phyloP scores from a whole-genome alignment of 257 asterid genomes.

The Fraxinus excelsior region DNA sequence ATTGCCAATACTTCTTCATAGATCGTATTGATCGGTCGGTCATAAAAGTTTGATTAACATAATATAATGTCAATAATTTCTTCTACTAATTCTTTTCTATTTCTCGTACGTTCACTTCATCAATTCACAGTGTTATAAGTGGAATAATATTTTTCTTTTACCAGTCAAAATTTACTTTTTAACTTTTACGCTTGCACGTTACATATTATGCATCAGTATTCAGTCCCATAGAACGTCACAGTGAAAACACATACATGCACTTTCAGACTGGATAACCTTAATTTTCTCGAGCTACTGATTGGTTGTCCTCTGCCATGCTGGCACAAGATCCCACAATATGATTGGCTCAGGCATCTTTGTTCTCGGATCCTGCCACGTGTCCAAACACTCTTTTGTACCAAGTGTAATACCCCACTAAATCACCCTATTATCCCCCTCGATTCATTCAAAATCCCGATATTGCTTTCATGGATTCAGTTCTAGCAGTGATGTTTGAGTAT shows the following conservation, averaged over 20 bases:
- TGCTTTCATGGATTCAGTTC: conserved; percentile 41
- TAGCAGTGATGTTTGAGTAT: conserved; percentile 15
- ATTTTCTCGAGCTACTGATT: conserved; percentile 77
- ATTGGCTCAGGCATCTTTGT: conserved; percentile 47
- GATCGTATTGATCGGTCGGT: too few species aligned
- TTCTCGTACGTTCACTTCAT: too few species aligned
- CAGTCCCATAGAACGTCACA: conserved; percentile 31
- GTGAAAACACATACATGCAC: conserved; percentile 43
- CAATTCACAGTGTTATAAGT: conserved; percentile 14
- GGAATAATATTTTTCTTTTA: conserved; percentile 13
- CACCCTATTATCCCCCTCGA: conserved; percentile 62
- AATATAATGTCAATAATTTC: too few species aligned
- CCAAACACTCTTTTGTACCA: conserved; percentile 30
- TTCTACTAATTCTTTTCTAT: too few species aligned
- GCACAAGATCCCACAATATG: conserved; percentile 74
- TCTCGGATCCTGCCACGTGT: conserved; percentile 35
- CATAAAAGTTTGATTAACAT: too few species aligned
- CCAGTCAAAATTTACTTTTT: neutral
- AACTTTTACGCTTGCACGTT: neutral
- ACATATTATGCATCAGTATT: neutral
- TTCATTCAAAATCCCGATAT: conserved; percentile 70
- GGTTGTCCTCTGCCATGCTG: conserved; percentile 69
- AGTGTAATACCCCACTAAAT: conserved; percentile 43
- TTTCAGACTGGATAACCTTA: conserved; percentile 62
- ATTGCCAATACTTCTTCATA: too few species aligned